phyloP scores from a whole-genome alignment of 208 protist genomes.

The Trypanosoma brucei region DNA sequence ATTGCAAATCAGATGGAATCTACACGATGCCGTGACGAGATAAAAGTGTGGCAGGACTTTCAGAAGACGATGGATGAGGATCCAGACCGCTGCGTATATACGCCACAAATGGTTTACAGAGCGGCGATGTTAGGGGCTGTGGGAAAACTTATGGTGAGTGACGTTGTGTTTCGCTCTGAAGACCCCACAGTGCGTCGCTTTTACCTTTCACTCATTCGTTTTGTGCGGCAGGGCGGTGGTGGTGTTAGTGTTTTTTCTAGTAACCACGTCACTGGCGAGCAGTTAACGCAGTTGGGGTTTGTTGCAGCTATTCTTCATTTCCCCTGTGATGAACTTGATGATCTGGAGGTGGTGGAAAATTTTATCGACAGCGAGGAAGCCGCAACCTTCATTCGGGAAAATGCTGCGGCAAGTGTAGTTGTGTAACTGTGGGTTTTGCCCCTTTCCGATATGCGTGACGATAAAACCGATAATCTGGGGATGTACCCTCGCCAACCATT shows the following conservation, averaged over 20 bases:
- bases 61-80: constrained; percentile 89
- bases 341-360: constrained; percentile 66
- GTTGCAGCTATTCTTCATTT: constrained; percentile 93
- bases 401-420: constrained; percentile 38
- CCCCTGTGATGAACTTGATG: constrained; percentile 86
- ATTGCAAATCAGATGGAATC: constrained; percentile 75
- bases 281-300: constrained; percentile 89
- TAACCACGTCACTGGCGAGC: constrained; percentile 93
- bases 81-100: constrained; percentile 91
- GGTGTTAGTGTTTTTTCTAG: constrained; percentile 92
- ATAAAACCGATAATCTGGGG: not conserved
- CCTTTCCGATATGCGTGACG: not conserved
- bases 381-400: constrained; percentile 63
- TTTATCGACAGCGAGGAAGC: constrained; percentile 59
- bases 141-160: constrained; percentile 86
- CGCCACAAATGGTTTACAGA: constrained; percentile 78
- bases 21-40: constrained; percentile 90
- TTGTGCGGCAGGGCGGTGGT: constrained; percentile 75
- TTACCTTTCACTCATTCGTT: constrained; percentile 89
- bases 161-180: constrained; percentile 89
- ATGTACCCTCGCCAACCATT: too few species aligned
- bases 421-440: constrained; percentile 15
- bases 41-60: constrained; percentile 90
- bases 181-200: constrained; percentile 79
- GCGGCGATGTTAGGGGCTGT: constrained; percentile 83